These are phyloP conservation scores for Acanthamoeba quina DNA, from an alignment of 208 protist genomes.

Conservation along the genomic window DNA sequence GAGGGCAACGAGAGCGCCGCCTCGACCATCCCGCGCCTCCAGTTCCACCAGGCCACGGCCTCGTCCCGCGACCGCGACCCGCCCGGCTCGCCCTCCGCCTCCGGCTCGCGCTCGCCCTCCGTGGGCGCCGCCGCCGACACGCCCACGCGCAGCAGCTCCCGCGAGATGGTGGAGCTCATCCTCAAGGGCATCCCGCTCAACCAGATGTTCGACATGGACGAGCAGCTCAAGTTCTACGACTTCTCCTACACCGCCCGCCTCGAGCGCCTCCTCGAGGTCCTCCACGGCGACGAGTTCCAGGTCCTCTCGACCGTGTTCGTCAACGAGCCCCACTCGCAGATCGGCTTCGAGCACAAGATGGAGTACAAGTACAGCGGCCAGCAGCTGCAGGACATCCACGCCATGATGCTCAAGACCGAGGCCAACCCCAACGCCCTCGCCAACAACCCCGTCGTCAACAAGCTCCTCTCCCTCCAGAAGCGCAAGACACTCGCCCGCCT, in stretches of 20 bases:
- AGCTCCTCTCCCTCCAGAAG: slow-evolving; percentile 16
- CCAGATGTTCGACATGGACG: slow-evolving; percentile 13
- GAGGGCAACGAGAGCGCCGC: not conserved
- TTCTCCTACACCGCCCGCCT: not conserved
- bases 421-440: not conserved
- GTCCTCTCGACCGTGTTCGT: not conserved
- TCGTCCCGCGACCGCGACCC: not conserved
- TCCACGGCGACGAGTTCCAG: not conserved
- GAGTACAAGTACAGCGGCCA: slow-evolving; percentile 20
- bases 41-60: not conserved
- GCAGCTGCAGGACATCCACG: slow-evolving; percentile 32
- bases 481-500: not conserved
- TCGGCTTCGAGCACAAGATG: slow-evolving; percentile 24
- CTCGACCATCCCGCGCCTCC: not conserved
- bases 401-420: slow-evolving; percentile 17
- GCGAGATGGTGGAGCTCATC: slow-evolving; percentile 11
- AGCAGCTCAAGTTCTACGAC: slow-evolving; percentile 37
- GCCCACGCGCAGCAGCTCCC: not conserved
- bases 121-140: not conserved
- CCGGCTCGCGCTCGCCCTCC: not conserved
- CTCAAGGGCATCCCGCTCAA: not conserved
- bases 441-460: slow-evolving; percentile 7
- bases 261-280: not conserved
- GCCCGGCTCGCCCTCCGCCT: not conserved
- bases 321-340: not conserved